Evolutionary conservation across 2,329 filamentous ascomycete species (phyloP).

Genomic region (Podosphaera xanthii): DNA sequence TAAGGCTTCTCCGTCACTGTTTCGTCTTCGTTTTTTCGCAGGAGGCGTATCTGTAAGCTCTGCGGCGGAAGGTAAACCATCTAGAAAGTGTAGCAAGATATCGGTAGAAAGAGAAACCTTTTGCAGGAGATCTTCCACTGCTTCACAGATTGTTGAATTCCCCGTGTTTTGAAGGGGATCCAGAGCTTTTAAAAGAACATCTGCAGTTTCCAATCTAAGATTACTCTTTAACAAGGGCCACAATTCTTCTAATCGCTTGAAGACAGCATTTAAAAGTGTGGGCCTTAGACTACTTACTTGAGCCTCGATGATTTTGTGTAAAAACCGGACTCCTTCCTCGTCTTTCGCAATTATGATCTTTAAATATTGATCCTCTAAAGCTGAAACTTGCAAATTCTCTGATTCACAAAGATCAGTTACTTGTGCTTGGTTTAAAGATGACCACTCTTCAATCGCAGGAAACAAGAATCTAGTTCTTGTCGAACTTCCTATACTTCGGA

Average conservation of each 20-base stretch:
- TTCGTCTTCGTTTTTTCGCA: conserved; percentile 57
- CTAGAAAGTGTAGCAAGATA: conserved; percentile 48
- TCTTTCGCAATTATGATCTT: conserved; percentile 30
- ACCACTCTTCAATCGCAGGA: conserved; percentile 52
- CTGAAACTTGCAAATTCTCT: conserved; percentile 24
- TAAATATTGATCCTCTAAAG: conserved; percentile 29
- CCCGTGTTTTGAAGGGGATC: conserved; percentile 20
- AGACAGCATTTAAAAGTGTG: conserved; percentile 38
- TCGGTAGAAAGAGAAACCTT: conserved; percentile 50
- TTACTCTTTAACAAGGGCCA: conserved; percentile 52
- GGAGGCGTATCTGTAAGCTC: conserved; percentile 50
- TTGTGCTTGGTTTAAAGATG: conserved; percentile 27
- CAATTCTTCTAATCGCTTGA: conserved; percentile 43
- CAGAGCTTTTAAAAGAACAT: conserved; percentile 38
- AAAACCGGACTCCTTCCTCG: conserved; percentile 29
- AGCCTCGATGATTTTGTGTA: conserved; percentile 27
- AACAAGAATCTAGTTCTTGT: conserved; percentile 54
- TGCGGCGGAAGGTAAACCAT: conserved; percentile 49
- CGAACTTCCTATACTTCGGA: conserved; percentile 42
- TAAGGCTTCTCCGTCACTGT: conserved; percentile 47
- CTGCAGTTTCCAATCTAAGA: conserved; percentile 33
- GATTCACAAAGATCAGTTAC: conserved; percentile 25
- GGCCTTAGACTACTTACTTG: conserved; percentile 22
- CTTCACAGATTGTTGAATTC: conserved; percentile 23
- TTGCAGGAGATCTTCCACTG: conserved; percentile 50